Percentiles rank a stretch among this genome's conserved stretches.
Conservation (phyloP, 768 basidiomycete genomes). For the Hysterangium stoloniferum region DNA sequence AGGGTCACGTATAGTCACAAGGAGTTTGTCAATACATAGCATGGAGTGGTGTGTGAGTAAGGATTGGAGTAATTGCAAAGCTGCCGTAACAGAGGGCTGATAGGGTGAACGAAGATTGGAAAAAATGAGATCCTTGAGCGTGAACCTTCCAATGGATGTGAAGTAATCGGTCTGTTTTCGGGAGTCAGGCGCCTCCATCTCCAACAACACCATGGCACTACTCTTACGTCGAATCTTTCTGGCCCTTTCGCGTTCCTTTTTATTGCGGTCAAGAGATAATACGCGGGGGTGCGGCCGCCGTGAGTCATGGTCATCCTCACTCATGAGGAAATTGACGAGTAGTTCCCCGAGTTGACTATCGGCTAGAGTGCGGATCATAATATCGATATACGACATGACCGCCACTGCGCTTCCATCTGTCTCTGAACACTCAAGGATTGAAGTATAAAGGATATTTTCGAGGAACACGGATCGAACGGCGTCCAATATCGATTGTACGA, state of each 20-base stretch:
- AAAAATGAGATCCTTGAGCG: slow-evolving; percentile 80
- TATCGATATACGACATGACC: slow-evolving; percentile 91
- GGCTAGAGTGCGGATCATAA: slow-evolving; percentile 71
- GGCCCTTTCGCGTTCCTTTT: slow-evolving; percentile 24
- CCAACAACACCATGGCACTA: slow-evolving; percentile 84
- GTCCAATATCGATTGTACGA: slow-evolving; percentile 76
- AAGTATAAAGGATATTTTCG: slow-evolving; percentile 89
- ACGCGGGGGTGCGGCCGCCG: slow-evolving; percentile 35
- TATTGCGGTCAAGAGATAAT: slow-evolving; percentile 20
- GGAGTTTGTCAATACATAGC: slow-evolving; percentile 54
- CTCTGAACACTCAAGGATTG: slow-evolving; percentile 88
- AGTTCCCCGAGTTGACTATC: slow-evolving; percentile 61
- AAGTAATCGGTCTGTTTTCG: slow-evolving; percentile 68
- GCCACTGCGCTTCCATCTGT: slow-evolving; percentile 92
- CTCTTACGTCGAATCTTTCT: slow-evolving; percentile 60
- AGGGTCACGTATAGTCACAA: slow-evolving; percentile 62
- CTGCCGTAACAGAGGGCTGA: slow-evolving; percentile 61
- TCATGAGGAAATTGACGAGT: slow-evolving; percentile 72
- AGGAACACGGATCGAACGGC: slow-evolving; percentile 82
- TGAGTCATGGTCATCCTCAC: slow-evolving; percentile 74
- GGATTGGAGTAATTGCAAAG: slow-evolving; percentile 73
- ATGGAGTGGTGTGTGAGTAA: slow-evolving; percentile 65
- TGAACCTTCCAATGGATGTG: slow-evolving; percentile 82
- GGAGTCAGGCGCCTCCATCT: slow-evolving; percentile 73
- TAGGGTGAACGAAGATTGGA: slow-evolving; percentile 67